Percentiles rank a stretch among this genome's conserved stretches.
phyloP scores from a whole-genome alignment of 1,284 basidiomycete genomes.

The Ustilago loliicola region DNA sequence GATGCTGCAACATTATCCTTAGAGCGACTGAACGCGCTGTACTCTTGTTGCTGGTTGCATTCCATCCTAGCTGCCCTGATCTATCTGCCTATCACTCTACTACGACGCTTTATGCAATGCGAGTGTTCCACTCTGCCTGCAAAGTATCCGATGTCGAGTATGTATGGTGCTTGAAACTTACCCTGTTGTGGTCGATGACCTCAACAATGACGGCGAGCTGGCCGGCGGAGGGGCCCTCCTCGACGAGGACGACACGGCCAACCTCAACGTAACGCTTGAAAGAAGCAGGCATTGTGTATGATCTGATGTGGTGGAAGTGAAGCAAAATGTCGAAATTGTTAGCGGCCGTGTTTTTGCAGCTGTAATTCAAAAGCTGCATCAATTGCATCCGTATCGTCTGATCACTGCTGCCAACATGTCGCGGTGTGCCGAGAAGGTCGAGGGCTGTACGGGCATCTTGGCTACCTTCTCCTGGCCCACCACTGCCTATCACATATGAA shows the following conservation, averaged over 20 bases:
- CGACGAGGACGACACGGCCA: constrained; percentile 96
- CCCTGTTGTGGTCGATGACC: constrained; percentile 99
- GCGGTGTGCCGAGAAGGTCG: no score
- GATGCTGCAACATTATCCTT: neutral
- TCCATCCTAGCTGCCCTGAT: neutral
- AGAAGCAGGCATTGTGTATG: constrained; percentile 61
- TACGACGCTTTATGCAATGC: no score
- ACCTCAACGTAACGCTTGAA: constrained; percentile 99
- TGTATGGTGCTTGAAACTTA: constrained; percentile 72
- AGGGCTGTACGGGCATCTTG: no score
- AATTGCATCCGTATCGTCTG: constrained; percentile 14
- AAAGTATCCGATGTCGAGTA: constrained; percentile 5
- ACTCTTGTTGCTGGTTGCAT: no score
- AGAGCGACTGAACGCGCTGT: no score
- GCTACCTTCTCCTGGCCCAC: no score
- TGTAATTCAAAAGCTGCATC: neutral
- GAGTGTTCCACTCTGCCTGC: neutral
- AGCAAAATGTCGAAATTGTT: constrained; percentile 18
- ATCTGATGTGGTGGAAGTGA: constrained; percentile 21
- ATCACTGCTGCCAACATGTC: neutral
- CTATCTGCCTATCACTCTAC: no score
- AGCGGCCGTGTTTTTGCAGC: constrained; percentile 16
- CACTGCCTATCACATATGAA: no score
- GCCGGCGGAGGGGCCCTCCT: constrained; percentile 85
- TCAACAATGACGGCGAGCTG: constrained; percentile 95